Base-by-base conservation (phyloP, 345 rosid genomes). In the Barbarea vulgaris region DNA sequence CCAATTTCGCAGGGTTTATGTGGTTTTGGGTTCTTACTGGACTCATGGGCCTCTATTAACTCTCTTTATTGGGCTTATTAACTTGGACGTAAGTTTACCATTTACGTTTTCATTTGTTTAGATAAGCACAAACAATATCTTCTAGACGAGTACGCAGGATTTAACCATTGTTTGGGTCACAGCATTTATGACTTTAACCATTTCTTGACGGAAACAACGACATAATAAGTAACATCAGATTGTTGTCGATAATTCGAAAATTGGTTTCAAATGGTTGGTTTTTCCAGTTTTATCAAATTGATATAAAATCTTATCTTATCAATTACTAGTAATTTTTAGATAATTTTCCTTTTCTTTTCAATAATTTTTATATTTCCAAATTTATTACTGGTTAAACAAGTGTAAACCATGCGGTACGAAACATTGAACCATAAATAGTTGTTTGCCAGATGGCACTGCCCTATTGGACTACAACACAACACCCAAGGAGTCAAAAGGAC, bases 1-100 rank as follows among this genome's bases (percentile, higher is more conserved):
- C 71, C 34, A 44, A 25, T 70, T 70, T 62, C 39, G 22, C 44
- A 70, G 75, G 71, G 70, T 76, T 76, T 76, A 69, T 70, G 80
- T 33, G 44, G 15, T 53, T 61, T 70, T 60, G 71, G 76, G 75
- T 70, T 70, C 44, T 44, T 54, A 25, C 12, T 66, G 46, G 69
- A 3, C 1, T 41, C 3, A 56, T 74, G 73, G 67, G 61, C 36
- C 51, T 67, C 21, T 17, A 15, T 64, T 17, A 13, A 0, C 17
- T 34, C 51, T 6, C 9, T 6, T 0, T 0, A 31, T 31, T 44
- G 66, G 71, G 65, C 58, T 51, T 46, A 4, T 14, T 15, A 13
- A 60, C 30, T 11, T 33, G 25, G 10, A 17, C 42, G 4, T 11
- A 11, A 52, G 30, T 17, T 17, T n/a, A n/a, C 42, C 12, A 37